These are phyloP conservation scores for Bipolaris cookei DNA, from an alignment of 2,329 filamentous ascomycete species.

Conservation along the genomic window DNA sequence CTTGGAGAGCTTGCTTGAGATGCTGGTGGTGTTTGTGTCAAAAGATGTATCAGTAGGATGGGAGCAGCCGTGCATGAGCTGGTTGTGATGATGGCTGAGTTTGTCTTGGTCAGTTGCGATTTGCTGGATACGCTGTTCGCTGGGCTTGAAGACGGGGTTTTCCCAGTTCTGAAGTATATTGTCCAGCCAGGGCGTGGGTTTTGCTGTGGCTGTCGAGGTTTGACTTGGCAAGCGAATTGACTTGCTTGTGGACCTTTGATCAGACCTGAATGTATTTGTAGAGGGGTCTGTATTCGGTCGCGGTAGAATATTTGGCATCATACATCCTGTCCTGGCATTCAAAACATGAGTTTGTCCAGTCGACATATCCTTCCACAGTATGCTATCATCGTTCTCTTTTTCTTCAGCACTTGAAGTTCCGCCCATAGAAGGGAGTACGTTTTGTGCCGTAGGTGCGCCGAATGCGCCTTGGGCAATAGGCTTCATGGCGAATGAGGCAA, in stretches of 20 bases:
- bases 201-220: conserved; percentile 10
- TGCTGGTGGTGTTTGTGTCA: conserved; percentile 31
- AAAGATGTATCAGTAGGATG: conserved; percentile 27
- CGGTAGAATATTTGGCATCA: conserved; percentile 31
- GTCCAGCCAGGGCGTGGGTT: conserved; percentile 61
- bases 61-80: conserved; percentile 15
- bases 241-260: conserved; percentile 34
- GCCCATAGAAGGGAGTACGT: neutral
- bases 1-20: conserved; percentile 62
- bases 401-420: neutral
- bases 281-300: conserved; percentile 14
- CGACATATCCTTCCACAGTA: conserved; percentile 67
- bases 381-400: conserved; percentile 40
- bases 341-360: conserved; percentile 61
- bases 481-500: conserved; percentile 17
- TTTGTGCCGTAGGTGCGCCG: neutral
- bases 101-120: conserved; percentile 34
- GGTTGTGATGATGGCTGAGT: neutral
- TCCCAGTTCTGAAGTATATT: conserved; percentile 70
- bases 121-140: conserved; percentile 53
- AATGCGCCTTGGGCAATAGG: conserved; percentile 23
- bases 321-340: conserved; percentile 63
- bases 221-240: conserved; percentile 42
- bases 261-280: neutral
- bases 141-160: conserved; percentile 74